A percentile compares a stretch with the other conserved stretches of the same genome.
Evolutionary conservation across 176 grass and related monocot species (phyloP).

Genomic region (Phragmites australis): DNA sequence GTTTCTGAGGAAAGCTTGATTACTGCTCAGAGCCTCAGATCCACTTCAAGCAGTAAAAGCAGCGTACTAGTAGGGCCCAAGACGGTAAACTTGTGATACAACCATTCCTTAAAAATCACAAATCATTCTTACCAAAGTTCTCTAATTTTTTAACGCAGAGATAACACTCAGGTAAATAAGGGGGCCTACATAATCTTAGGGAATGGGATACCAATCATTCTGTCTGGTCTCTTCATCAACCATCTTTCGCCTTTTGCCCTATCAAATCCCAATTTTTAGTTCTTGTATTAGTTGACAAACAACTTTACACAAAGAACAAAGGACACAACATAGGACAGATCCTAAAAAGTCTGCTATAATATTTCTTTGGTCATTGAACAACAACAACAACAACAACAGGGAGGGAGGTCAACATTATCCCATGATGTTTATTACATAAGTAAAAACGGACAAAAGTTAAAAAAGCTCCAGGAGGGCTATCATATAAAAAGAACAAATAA

Average conservation of each 20-base stretch:
- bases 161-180: conserved; percentile 41
- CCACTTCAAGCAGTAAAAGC: background rate
- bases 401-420: background rate
- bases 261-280: conserved; percentile 71
- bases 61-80: background rate
- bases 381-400: background rate
- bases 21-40: background rate
- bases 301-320: conserved; percentile 31
- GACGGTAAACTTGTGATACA: background rate
- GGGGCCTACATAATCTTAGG: conserved; percentile 62
- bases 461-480: background rate
- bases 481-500: background rate
- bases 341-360: background rate
- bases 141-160: conserved; percentile 33
- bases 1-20: background rate
- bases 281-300: conserved; percentile 45
- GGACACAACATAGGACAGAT: background rate
- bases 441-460: background rate
- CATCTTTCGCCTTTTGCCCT: conserved; percentile 72
- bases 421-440: background rate
- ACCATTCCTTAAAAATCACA: background rate
- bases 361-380: background rate
- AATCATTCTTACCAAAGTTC: background rate
- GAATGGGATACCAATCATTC: conserved; percentile 41
- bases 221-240: conserved; percentile 64